Evolutionary conservation across 2,329 filamentous ascomycete species (phyloP), one percentile per base, ranked within the genome.

Genomic region (Colletotrichum liaoningense): DNA sequence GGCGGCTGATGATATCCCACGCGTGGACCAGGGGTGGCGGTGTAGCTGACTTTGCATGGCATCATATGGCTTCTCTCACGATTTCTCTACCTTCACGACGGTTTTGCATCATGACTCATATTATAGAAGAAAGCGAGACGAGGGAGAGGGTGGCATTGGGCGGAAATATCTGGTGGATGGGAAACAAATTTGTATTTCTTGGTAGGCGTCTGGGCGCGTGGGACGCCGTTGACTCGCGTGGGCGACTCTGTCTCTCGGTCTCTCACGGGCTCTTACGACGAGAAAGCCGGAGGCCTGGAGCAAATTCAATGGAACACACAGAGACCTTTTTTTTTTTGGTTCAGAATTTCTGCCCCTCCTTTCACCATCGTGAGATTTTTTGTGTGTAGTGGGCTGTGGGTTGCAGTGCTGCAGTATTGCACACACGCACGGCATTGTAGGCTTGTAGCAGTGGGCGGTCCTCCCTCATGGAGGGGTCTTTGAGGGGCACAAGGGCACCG

Each of bases 1-100:
- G 56, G 69, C 59, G 28, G 70, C 52, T 70, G 67, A 62, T 62
- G 67, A 73, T 70, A 73, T 70, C 60, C 67, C 28, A 60, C 70
- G 56, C 57, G 66, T 54, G 42, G 42, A 55, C 26, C 22, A 70
- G 42, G 38, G 55, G 70, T 60, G 69, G 38, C 19, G 59, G 66
- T 72, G 70, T 65, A 30, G 67, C 55, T 60, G 46, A 38, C 42
- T 33, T 60, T 58, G 57, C 62, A 70, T 52, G 63, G 69, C 64
- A 69, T 62, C 56, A 63, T 73, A 60, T 57, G 46, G 59, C 52
- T 64, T 56, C 26, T 56, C 26, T 54, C 30, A 46, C 57, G 46
- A 33, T 62, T 54, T 72, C 42, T 56, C 28, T 59, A n/a, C 52
- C 35, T 11, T 46, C 16, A 22, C 14, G 19, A 38, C 57, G 63